Evolutionary conservation across 306 rosid species (phyloP), one percentile per base, ranked within the genome.

Genomic region (Ziziphus jujuba): DNA sequence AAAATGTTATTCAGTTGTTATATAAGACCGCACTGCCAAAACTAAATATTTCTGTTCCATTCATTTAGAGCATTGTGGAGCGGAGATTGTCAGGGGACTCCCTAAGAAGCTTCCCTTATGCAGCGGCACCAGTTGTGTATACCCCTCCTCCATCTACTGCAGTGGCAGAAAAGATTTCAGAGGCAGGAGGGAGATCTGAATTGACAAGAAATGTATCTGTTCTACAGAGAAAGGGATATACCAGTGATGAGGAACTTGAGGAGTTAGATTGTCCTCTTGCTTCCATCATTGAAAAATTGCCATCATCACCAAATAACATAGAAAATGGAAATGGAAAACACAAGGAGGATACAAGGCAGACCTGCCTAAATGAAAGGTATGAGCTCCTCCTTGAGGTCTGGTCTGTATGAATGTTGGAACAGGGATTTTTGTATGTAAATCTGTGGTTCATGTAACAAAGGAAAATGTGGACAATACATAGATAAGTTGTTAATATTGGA

Each of bases 191-290:
- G 48, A 89, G 71, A 54, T 78, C 75, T 55, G 87, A 81, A 54
- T 38, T 93, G 80, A 84, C 56, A 12, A 84, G 91, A 72, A 90
- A 77, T 61, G 84, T 65, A 15, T 90, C 87, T 5, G 79, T 45
- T n/a, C 75, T 90, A 62, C 90, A 86, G 69, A 81, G 91, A 64
- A 90, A 83, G 81, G 97, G 97, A 36, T 88, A 93, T 61, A 93
- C 96, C 5, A 93, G 99, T 59, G 99, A 93, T 20, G 97, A 90
- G 59, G 99, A 93, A 55, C 76, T 93, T n/a, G 96, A 90, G 78
- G 95, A 90, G 78, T 85, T 93, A 63, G 88, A 85, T 52, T 90
- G 81, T 65, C 99, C 99, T 63, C 79, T 93, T 38, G 61, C 84
- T 5, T 74, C 87, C 59, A 82, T 93, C 66, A 73, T 90, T 28